A percentile compares a stretch with the other conserved stretches of the same genome.
Conservation (phyloP, 176 grass and related monocot genomes). For the Pontederia crassipes region DNA sequence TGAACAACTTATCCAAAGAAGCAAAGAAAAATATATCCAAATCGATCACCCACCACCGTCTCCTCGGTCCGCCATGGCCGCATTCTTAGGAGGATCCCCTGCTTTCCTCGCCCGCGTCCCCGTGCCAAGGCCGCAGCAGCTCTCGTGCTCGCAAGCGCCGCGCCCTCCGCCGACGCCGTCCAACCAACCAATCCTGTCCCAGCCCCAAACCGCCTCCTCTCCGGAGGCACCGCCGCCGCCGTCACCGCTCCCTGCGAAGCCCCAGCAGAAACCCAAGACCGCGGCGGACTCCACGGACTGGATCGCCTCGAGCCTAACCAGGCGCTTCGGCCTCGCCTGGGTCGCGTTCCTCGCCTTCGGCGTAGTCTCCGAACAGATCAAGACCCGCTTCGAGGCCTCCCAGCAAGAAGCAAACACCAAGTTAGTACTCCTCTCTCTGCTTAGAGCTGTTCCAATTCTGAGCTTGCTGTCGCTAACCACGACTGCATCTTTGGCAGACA, state of each 20-base stretch:
- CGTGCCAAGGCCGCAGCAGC: slow-evolving; percentile 40
- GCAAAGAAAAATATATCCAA: no score
- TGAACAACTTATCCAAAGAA: no score
- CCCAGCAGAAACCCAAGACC: slow-evolving; percentile 31
- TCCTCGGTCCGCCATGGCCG: slow-evolving; percentile 36
- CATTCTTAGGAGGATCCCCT: slow-evolving; percentile 55
- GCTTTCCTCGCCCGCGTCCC: slow-evolving; percentile 37
- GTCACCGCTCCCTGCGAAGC: neutral
- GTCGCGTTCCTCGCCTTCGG: slow-evolving; percentile 72
- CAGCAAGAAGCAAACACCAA: slow-evolving; percentile 89
- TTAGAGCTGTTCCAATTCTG: no score
- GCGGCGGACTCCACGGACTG: slow-evolving; percentile 71
- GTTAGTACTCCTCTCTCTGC: slow-evolving; percentile 12
- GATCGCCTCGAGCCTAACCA: slow-evolving; percentile 70
- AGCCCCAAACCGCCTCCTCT: slow-evolving; percentile 17
- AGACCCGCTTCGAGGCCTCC: slow-evolving; percentile 90
- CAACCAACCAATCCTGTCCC: slow-evolving; percentile 13
- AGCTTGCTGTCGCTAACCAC: no score
- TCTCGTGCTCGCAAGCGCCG: slow-evolving; percentile 55
- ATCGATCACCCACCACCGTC: neutral
- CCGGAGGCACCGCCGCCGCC: slow-evolving; percentile 27
- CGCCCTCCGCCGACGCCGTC: slow-evolving; percentile 34
- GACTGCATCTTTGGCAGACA: slow-evolving; percentile 25
- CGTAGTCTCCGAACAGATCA: slow-evolving; percentile 93
- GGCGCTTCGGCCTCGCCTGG: slow-evolving; percentile 90